Evolutionary conservation across 441 rosid genomes (phyloP), one percentile per base, ranked within the genome.

Genomic region (Adansonia madagascariensis): DNA sequence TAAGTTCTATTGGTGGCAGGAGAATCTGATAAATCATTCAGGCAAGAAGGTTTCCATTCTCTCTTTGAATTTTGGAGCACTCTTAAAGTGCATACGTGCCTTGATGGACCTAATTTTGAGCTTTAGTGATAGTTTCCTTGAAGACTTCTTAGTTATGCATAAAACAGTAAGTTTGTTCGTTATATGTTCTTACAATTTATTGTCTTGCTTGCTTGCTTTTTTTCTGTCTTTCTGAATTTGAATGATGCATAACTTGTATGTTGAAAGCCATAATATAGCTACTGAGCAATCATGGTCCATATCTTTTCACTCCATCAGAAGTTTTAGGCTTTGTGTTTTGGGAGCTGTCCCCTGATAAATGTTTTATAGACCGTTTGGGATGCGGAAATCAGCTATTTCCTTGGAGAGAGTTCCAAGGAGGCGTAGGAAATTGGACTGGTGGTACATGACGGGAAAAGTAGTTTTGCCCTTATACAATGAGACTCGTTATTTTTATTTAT

Each of bases 91-190:
- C 77, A 88, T 93, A 47, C 88, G 80, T 80, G 73, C 71, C 49
- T 67, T 87, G 68, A 75, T 93, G 87, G 90, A 89, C 78, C 79
- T 93, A 41, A 44, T 94, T 78, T 82, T 87, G 85, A 85, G 80
- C 82, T 91, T 92, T 47, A 86, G 89, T 50, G 86, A 89, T 77
- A 75, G 82, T 83, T 85, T 92, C 83, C 92, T 94, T 74, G 77
- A 82, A 82, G 96, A 92, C 73, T 87, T 95, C 79, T 78, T 97
- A 78, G 87, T 89, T n/a, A 75, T 94, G 84, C 90, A 91, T 79
- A 91, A 88, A 89, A 85, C 82, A 59, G 98, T 97, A 83, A 84
- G 92, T 82, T 56, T 15, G 35, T 52, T 50, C 22, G 39, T 61
- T 60, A 39, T n/a, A 15, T 35, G 27, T 75, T 43, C 31, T 15